Base-by-base conservation (phyloP, 2,329 filamentous ascomycete species). In the Xylariales sp. region DNA sequence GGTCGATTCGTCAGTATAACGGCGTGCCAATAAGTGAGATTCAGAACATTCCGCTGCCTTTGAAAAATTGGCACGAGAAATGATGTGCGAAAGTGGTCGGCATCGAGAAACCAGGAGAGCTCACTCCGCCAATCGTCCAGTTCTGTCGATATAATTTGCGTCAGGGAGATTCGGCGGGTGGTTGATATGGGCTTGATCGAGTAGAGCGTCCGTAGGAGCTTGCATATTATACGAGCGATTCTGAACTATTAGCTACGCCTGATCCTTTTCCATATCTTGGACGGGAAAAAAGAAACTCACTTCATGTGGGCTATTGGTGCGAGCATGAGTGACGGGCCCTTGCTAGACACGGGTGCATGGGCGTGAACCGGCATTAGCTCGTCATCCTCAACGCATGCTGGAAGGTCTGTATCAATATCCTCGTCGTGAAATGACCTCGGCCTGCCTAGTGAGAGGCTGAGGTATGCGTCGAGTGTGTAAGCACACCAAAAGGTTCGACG, bases 341-440 rank as follows among this genome's bases (percentile, higher is more conserved):
- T 38, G 14, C 34, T 31, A 25, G 37, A 29, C 8, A 27, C 24
- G 6, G 27, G 15, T 2, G 34, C 25, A n/a, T n/a, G n/a, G n/a
- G n/a, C n/a, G n/a, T n/a, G n/a, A n/a, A n/a, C n/a, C n/a, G n/a
- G n/a, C n/a, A n/a, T n/a, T 18, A 72, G 63, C 41, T 74, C 64
- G 38, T 67, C 65, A 41, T 83, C 78, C 38, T 79, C 75, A 6
- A 78, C 64, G 16, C 62, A 57, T 6, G 64, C 60, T 0, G 79
- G 78, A n/a, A 79, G 56, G 13, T 76, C 71, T 43, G 81, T 76
- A 42, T 83, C 78, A 35, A 83, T 80, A 38, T 82, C 78, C 30
- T 82, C 78, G 33, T 83, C 76, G 41, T 79, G 79, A 34, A 83
- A 76, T 3, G 78, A 67, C n/a, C 73, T 59, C 1, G 80, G 79